Percentiles rank a stretch among this genome's conserved stretches.
Conservation (phyloP, 768 basidiomycete genomes). For the Tephrocybe sp. region DNA sequence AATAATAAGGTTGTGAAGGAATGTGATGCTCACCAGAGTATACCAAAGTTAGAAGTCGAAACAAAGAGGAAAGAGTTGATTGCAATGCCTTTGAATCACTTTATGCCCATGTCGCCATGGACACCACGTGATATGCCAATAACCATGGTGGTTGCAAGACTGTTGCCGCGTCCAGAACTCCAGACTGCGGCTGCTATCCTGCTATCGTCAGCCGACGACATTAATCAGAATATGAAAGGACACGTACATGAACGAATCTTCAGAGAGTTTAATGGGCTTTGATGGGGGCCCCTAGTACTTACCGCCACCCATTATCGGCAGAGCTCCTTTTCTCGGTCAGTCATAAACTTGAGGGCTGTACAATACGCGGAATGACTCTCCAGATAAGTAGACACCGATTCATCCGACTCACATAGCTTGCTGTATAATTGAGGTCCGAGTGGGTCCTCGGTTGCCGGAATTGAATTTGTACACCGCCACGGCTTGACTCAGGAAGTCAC, state of each 20-base stretch:
- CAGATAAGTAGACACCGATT: no score
- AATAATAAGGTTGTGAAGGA: slow-evolving; percentile 22
- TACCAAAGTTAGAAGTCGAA: slow-evolving; percentile 8
- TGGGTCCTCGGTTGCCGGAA: background rate
- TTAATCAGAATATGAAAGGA: no score
- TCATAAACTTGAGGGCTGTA: no score
- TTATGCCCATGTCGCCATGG: slow-evolving; percentile 8
- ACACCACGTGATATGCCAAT: slow-evolving; percentile 10
- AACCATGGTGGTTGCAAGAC: background rate
- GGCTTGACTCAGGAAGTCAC: slow-evolving; percentile 15
- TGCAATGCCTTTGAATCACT: background rate
- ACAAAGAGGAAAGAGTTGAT: background rate
- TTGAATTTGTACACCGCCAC: slow-evolving; percentile 10
- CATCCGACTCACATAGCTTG: background rate
- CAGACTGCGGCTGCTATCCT: no score
- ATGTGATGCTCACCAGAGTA: slow-evolving; percentile 13
- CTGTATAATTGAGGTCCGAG: background rate
- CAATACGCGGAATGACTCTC: no score
- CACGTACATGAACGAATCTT: no score
- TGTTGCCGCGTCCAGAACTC: background rate
- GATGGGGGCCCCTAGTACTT: no score
- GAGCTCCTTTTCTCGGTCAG: no score
- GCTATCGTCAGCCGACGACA: no score
- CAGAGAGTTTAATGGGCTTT: no score
- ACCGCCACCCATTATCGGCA: no score